phyloP scores from a whole-genome alignment of 768 basidiomycete genomes.

The Tulasnella calospora region DNA sequence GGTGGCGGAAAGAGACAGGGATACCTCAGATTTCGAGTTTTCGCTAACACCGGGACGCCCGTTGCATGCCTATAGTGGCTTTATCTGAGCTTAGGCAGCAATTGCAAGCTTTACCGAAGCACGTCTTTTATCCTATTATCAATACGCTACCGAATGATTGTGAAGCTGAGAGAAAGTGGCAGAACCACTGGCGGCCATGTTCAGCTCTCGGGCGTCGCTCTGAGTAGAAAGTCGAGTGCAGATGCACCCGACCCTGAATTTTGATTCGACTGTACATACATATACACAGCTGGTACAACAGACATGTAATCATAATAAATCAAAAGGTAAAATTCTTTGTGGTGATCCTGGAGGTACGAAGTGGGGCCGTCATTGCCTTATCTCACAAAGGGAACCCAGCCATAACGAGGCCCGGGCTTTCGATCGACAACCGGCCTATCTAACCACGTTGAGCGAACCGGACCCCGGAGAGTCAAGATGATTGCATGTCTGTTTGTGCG shows the following conservation, averaged over 20 bases:
- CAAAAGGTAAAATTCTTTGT: not conserved
- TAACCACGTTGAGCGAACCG: not conserved
- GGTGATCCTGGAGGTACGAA: not conserved
- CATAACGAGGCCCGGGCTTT: not conserved
- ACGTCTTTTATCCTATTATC: not conserved
- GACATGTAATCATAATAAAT: not conserved
- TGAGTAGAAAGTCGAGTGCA: not conserved
- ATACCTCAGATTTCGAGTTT: not conserved
- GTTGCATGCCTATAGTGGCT: too few species aligned
- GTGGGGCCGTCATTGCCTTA: not conserved
- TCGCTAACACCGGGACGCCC: too few species aligned
- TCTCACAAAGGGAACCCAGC: not conserved
- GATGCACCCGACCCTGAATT: too few species aligned
- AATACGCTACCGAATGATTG: too few species aligned
- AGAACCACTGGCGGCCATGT: too few species aligned
- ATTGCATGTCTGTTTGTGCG: not conserved
- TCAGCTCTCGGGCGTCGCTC: too few species aligned
- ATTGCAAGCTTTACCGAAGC: too few species aligned
- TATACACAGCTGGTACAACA: not conserved
- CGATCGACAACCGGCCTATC: not conserved
- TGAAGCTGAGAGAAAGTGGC: too few species aligned
- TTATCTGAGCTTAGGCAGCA: too few species aligned
- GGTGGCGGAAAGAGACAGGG: not conserved
- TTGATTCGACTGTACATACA: not conserved
- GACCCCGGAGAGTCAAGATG: not conserved